Conservation (phyloP, 768 basidiomycete species). For the Lepiota venenata region DNA sequence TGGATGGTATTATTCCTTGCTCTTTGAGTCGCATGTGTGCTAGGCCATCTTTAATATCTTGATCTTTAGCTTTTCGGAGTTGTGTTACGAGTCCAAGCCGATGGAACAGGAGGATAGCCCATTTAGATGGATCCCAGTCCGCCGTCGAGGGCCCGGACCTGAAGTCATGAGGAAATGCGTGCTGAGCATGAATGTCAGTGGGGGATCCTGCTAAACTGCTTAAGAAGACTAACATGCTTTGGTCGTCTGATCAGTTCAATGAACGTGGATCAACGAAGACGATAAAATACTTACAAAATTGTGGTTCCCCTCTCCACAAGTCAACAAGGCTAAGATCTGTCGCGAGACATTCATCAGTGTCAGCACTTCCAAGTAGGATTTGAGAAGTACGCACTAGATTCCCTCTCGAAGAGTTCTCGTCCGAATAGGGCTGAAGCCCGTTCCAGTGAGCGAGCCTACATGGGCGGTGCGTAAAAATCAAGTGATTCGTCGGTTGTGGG, state of each 20-base stretch:
- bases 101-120: conserved; percentile 60
- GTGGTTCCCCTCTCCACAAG: conserved; percentile 77
- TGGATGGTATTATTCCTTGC: background rate
- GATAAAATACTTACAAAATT: conserved; percentile 52
- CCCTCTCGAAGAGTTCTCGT: conserved; percentile 75
- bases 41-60: conserved; percentile 47
- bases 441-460: conserved; percentile 75
- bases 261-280: background rate
- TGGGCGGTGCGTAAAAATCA: background rate
- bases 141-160: conserved; percentile 56
- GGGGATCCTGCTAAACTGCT: background rate
- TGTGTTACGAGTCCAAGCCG: conserved; percentile 41
- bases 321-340: conserved; percentile 64
- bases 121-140: conserved; percentile 84
- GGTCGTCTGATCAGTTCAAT: background rate
- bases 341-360: background rate
- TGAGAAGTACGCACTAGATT: conserved; percentile 49
- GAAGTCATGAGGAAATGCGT: conserved; percentile 78
- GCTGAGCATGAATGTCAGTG: conserved; percentile 32
- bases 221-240: conserved; percentile 10
- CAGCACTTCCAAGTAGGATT: background rate
- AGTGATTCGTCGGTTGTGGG: background rate
- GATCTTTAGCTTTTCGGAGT: conserved; percentile 45
- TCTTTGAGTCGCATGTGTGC: conserved; percentile 46
- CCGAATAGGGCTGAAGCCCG: conserved; percentile 76